Evolutionary conservation across 352 stramenopile species (phyloP).

Genomic region (Phytophthora pini): DNA sequence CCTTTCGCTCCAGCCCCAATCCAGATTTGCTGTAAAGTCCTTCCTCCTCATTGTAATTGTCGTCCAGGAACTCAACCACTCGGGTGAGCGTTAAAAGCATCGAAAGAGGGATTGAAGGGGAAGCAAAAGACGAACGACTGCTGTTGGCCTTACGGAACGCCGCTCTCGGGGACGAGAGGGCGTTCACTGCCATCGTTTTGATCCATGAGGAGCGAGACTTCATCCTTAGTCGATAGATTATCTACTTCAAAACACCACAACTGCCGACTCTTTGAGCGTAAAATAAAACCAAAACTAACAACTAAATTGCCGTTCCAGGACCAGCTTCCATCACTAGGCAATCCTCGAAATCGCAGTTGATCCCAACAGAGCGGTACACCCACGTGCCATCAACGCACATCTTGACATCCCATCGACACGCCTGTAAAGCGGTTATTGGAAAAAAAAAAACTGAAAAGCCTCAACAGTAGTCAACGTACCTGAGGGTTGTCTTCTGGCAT

Average conservation of each 20-base stretch:
- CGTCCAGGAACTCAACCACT: slow-evolving; percentile 55
- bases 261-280: slow-evolving; percentile 28
- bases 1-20: slow-evolving; percentile 23
- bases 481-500: slow-evolving; percentile 44
- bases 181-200: slow-evolving; percentile 26
- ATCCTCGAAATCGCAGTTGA: slow-evolving; percentile 55
- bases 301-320: too few species aligned
- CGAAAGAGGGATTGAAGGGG: slow-evolving; percentile 37
- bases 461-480: slow-evolving; percentile 24
- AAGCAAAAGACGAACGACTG: slow-evolving; percentile 1
- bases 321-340: slow-evolving; percentile 39
- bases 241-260: slow-evolving; percentile 9
- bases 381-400: slow-evolving; percentile 73
- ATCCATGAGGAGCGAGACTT: slow-evolving; percentile 40
- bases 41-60: slow-evolving; percentile 53
- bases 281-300: slow-evolving; percentile 2
- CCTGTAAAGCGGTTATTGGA: slow-evolving; percentile 23
- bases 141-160: slow-evolving; percentile 27
- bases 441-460: neutral
- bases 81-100: slow-evolving; percentile 41
- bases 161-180: slow-evolving; percentile 27
- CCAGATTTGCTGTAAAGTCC: slow-evolving; percentile 56
- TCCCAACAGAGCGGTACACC: slow-evolving; percentile 58
- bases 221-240: slow-evolving; percentile 10
- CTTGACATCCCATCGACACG: slow-evolving; percentile 67